Evolutionary conservation across 2,329 filamentous ascomycete species (phyloP).

Genomic region (Calonectria honghensis): DNA sequence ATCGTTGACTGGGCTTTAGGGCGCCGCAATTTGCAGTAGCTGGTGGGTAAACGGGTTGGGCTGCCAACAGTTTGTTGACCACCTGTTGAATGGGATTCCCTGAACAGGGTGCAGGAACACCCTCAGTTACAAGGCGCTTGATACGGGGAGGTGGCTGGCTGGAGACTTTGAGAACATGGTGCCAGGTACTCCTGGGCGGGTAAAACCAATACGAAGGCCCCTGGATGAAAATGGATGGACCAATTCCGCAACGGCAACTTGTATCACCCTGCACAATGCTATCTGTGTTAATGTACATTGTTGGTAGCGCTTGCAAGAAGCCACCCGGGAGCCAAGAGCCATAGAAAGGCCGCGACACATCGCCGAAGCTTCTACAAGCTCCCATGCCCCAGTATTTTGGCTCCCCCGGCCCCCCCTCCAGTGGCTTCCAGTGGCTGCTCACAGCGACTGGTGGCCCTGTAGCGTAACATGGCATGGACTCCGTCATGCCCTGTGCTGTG

Average conservation of each 20-base stretch:
- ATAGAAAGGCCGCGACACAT: slow-evolving; percentile 29
- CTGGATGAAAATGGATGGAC: slow-evolving; percentile 40
- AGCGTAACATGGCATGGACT: slow-evolving; percentile 45
- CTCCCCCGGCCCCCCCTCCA: slow-evolving; percentile 26
- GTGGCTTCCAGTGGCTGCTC: slow-evolving; percentile 46
- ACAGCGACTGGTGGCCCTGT: slow-evolving; percentile 40
- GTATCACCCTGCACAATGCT: slow-evolving; percentile 12
- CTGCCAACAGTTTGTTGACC: background rate
- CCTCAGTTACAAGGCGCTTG: slow-evolving; percentile 5
- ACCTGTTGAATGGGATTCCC: background rate
- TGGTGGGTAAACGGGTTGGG: slow-evolving; percentile 15
- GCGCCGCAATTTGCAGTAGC: background rate
- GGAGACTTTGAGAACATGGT: background rate
- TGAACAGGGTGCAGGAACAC: slow-evolving; percentile 25
- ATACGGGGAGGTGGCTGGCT: background rate
- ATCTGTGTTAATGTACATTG: slow-evolving; percentile 43
- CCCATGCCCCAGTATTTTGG: slow-evolving; percentile 53
- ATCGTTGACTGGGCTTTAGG: background rate
- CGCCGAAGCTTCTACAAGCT: slow-evolving; percentile 60
- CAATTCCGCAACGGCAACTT: slow-evolving; percentile 51
- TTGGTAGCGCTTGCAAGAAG: slow-evolving; percentile 23
- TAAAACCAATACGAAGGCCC: background rate
- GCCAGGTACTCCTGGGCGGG: slow-evolving; percentile 35
- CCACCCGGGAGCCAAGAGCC: slow-evolving; percentile 17
- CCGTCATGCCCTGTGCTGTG: slow-evolving; percentile 40